Base-by-base conservation (phyloP, 1,284 basidiomycete species). In the Malassezia yamatoensis region DNA sequence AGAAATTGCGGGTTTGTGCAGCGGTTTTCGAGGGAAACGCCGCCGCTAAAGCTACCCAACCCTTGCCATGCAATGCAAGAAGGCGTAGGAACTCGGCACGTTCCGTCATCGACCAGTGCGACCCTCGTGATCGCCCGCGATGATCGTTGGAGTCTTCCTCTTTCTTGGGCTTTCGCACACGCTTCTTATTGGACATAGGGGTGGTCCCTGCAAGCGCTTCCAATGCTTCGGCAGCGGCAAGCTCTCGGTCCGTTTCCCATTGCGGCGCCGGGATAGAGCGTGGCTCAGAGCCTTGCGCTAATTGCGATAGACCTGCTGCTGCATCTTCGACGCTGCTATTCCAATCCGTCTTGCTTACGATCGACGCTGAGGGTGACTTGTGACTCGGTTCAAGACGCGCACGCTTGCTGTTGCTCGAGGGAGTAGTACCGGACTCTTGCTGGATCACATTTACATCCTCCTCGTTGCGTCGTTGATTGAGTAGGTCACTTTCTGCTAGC, bases 21-120 rank as follows among this genome's bases (percentile, higher is more conserved):
- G 83, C 82, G 9, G 85, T 87, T 83, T 90, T 90, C 68, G 82
- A 83, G 8, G 82, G 82, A 77, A 90, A 81, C 7, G 81, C 81
- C 4, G 83, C 80, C 1, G 87, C 83, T 45, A 90, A 85, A 15
- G 81, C 79, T 60, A 83, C 82, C 75, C 86, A 86, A 66, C 89
- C 82, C 62, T 83, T 82, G 38, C 87, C 87, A 70, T 87, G 80
- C 59, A 83, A 78, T 13, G 78, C 77, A 13, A 89, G 78, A 33
- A 88, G 79, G 34, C 80, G 77, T 51, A 85, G 70, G 72, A 90
- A 86, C 62, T 77, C 71, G 61, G 73, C 74, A 55, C 78, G 76
- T 68, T 81, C 79, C 15, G 78, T 76, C 10, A 78, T 78, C 0
- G 80, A 80, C 81, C 80, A 80, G 68, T 80, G 80, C 44, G 78